Evolutionary conservation across 2,329 filamentous ascomycete genomes (phyloP).

Genomic region (Aspergillus fischeri): DNA sequence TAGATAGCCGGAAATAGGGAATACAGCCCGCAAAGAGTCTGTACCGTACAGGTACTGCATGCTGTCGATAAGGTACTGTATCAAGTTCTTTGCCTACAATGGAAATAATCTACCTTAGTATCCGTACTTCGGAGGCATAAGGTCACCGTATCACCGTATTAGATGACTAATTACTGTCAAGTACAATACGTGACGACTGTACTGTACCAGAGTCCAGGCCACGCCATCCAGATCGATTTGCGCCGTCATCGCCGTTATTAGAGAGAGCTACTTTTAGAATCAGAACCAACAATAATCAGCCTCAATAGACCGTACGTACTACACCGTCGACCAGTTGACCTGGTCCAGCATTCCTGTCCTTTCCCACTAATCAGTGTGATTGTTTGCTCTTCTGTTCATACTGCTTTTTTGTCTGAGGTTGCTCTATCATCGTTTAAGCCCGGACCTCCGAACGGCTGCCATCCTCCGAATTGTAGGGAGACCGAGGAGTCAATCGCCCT

Average conservation of each 20-base stretch:
- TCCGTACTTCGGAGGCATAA: neutral
- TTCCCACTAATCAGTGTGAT: neutral
- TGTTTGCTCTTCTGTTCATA: neutral
- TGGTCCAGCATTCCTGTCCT: neutral
- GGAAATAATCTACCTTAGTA: too few species aligned
- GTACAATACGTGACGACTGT: neutral
- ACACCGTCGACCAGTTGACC: neutral
- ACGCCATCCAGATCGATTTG: neutral
- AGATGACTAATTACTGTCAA: neutral
- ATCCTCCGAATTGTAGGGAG: neutral
- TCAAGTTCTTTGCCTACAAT: neutral
- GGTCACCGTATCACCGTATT: neutral
- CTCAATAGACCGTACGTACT: neutral
- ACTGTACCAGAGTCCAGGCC: neutral
- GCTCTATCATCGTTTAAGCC: neutral
- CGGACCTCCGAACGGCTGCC: neutral
- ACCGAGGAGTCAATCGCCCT: neutral
- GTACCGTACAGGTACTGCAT: neutral
- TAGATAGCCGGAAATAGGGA: constrained; percentile 13
- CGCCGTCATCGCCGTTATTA: neutral
- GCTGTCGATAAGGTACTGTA: too few species aligned
- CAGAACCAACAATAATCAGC: neutral
- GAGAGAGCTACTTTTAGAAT: neutral
- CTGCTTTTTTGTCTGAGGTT: neutral
- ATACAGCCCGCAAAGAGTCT: neutral